Conservation (phyloP, 805 yeast genomes). For the Kodamaea hsintzibuensis region DNA sequence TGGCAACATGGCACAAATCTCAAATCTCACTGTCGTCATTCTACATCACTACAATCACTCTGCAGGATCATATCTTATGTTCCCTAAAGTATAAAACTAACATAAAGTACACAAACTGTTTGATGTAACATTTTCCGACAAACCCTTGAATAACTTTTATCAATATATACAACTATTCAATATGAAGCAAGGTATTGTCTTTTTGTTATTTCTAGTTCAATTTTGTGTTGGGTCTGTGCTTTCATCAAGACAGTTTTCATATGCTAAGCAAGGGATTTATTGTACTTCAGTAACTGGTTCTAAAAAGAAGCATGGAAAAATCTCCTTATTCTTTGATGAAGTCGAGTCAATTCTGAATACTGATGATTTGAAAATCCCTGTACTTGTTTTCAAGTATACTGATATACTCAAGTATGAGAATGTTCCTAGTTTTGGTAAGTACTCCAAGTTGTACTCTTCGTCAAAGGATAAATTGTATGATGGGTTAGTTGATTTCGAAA, state of each 20-base stretch:
- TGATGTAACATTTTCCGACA: too few relatives aligned
- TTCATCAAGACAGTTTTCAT: not conserved
- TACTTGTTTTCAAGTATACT: constrained; percentile 24
- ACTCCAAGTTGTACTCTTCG: constrained; percentile 8
- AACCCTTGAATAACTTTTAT: too few relatives aligned
- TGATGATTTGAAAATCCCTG: constrained; percentile 21
- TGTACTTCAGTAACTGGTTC: constrained; percentile 1
- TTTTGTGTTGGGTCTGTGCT: not conserved
- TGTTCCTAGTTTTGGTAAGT: constrained; percentile 19
- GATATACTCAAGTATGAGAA: constrained; percentile 22
- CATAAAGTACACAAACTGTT: too few relatives aligned
- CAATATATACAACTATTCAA: not conserved
- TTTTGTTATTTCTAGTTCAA: not conserved
- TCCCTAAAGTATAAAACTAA: too few relatives aligned
- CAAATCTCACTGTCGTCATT: too few relatives aligned
- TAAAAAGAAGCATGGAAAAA: constrained; percentile 1
- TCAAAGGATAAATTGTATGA: constrained; percentile 12
- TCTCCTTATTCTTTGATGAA: constrained; percentile 14
- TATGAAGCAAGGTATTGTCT: not conserved
- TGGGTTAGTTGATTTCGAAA: constrained; percentile 15
- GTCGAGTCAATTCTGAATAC: constrained; percentile 9
- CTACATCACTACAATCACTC: too few relatives aligned
- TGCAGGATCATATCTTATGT: too few relatives aligned
- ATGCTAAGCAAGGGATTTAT: not conserved
- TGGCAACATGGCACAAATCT: too few relatives aligned